Evolutionary conservation across 2,329 filamentous ascomycete genomes (phyloP).

Genomic region (Aspergillus caelatus): DNA sequence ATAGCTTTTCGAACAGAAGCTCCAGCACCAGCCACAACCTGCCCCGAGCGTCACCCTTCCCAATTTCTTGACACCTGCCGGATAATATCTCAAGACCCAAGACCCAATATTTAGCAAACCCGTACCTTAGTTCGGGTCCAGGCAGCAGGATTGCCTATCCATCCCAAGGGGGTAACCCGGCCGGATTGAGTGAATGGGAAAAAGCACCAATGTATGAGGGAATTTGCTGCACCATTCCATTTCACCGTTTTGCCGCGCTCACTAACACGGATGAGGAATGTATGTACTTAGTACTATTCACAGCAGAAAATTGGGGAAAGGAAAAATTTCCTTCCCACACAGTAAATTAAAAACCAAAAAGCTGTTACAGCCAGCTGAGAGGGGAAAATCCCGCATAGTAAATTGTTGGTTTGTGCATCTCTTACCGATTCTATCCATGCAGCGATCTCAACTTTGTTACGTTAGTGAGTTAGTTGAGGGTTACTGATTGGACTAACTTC

Average conservation of each 20-base stretch:
- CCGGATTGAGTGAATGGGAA: not conserved
- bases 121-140: not conserved
- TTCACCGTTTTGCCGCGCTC: conserved; percentile 1
- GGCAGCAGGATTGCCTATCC: conserved; percentile 4
- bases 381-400: conserved; percentile 5
- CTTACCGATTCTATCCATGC: conserved; percentile 13
- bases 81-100: not conserved
- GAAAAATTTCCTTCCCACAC: not conserved
- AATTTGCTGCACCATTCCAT: conserved; percentile 22
- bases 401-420: not conserved
- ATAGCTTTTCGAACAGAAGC: not conserved
- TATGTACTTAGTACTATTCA: conserved; percentile 5
- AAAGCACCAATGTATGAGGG: conserved; percentile 23
- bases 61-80: not conserved
- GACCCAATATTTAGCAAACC: not conserved
- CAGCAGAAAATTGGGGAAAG: not conserved
- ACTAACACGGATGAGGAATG: conserved; percentile 24
- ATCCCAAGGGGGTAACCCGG: conserved; percentile 2
- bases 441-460: conserved; percentile 16
- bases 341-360: not conserved
- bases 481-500: not conserved
- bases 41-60: not conserved
- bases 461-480: too few species aligned
- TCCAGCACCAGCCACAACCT: not conserved
- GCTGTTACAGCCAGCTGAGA: not conserved